Percentiles rank a stretch among this genome's conserved stretches.
Conservation (phyloP, 352 stramenopile species). For the Phytophthora fragariaefolia region DNA sequence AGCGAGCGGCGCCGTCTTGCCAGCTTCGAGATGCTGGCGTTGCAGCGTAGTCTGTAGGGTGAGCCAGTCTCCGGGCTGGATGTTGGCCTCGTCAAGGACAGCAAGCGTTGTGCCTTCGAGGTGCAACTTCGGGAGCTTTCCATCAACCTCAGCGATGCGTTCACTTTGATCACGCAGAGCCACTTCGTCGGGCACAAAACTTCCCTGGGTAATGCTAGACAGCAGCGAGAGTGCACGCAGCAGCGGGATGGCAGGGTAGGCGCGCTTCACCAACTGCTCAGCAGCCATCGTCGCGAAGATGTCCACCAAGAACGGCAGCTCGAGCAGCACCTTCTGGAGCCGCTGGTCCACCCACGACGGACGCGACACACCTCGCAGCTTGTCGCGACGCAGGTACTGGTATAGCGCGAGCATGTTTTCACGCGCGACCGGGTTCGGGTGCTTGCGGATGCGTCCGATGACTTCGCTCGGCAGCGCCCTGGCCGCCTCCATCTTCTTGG, state of each 20-base stretch:
- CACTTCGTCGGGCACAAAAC: slow-evolving; percentile 65
- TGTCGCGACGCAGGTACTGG: slow-evolving; percentile 75
- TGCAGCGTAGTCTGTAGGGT: slow-evolving; percentile 65
- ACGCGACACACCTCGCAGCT: slow-evolving; percentile 69
- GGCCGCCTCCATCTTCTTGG: slow-evolving; percentile 83
- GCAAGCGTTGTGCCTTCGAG: slow-evolving; percentile 47
- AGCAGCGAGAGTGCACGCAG: slow-evolving; percentile 66
- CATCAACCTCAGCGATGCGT: slow-evolving; percentile 36
- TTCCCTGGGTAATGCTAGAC: slow-evolving; percentile 76
- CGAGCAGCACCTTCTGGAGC: slow-evolving; percentile 71
- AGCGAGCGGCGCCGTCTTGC: slow-evolving; percentile 54
- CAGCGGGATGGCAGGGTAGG: slow-evolving; percentile 61
- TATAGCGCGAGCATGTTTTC: slow-evolving; percentile 89
- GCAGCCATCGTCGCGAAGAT: slow-evolving; percentile 69
- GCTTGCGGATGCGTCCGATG: slow-evolving; percentile 80
- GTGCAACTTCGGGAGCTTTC: slow-evolving; percentile 45
- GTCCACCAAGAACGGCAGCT: slow-evolving; percentile 82
- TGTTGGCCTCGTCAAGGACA: slow-evolving; percentile 72
- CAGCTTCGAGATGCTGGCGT: slow-evolving; percentile 54
- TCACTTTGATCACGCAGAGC: slow-evolving; percentile 66
- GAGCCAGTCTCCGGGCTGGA: slow-evolving; percentile 81
- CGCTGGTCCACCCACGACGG: slow-evolving; percentile 73
- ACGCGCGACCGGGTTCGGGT: slow-evolving; percentile 66
- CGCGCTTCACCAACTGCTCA: slow-evolving; percentile 74
- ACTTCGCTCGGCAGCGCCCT: slow-evolving; percentile 67